Evolutionary conservation across 1,139 yeast species (phyloP).

Genomic region (Nakaseomyces sp.): DNA sequence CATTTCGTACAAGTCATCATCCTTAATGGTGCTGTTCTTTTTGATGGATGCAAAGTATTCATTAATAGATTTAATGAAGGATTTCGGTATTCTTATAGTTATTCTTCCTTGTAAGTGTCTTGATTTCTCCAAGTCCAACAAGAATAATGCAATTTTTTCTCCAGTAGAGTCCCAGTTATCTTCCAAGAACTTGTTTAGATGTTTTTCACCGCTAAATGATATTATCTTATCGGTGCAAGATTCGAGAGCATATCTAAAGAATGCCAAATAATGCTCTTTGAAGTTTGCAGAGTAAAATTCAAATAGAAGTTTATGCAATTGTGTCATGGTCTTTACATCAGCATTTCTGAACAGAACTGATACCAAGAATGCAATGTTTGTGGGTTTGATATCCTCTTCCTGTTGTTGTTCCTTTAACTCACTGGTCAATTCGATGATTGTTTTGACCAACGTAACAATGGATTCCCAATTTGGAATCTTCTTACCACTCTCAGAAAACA

Average conservation of each 20-base stretch:
- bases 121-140: slow-evolving; percentile 32
- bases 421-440: slow-evolving; percentile 9
- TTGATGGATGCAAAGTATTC: not conserved
- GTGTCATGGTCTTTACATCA: slow-evolving; percentile 43
- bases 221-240: slow-evolving; percentile 39
- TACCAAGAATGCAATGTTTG: slow-evolving; percentile 32
- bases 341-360: slow-evolving; percentile 51
- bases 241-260: slow-evolving; percentile 41
- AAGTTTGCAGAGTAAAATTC: slow-evolving; percentile 32
- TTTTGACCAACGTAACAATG: slow-evolving; percentile 15
- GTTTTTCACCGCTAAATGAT: slow-evolving; percentile 38
- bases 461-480: slow-evolving; percentile 40
- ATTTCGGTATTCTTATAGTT: slow-evolving; percentile 17
- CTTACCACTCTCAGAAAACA: slow-evolving; percentile 62
- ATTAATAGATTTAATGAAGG: slow-evolving; percentile 12
- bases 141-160: slow-evolving; percentile 40
- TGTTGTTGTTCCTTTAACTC: slow-evolving; percentile 5
- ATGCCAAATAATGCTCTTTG: slow-evolving; percentile 38
- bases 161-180: slow-evolving; percentile 31
- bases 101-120: slow-evolving; percentile 11
- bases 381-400: slow-evolving; percentile 18
- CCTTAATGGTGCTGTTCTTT: slow-evolving; percentile 5
- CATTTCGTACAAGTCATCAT: slow-evolving; percentile 30
- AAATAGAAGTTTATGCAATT: slow-evolving; percentile 39
- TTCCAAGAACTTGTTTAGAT: slow-evolving; percentile 44